Evolutionary conservation across 148 eudicot species (phyloP).

Genomic region (Rhododendron henanense): DNA sequence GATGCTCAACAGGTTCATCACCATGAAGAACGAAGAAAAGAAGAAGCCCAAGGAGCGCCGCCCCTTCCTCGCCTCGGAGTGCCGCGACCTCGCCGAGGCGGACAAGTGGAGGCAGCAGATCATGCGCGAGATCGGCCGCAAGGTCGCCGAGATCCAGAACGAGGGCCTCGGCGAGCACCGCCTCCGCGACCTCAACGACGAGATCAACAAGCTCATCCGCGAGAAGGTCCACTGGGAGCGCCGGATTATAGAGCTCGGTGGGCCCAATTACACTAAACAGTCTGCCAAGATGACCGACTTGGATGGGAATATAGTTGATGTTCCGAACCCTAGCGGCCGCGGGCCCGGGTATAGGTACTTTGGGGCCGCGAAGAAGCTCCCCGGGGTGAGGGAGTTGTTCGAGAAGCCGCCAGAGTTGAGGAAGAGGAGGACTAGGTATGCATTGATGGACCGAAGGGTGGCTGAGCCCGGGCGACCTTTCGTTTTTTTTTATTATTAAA

Average conservation of each 20-base stretch:
- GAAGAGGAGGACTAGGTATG: slow-evolving; percentile 65
- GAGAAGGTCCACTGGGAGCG: slow-evolving; percentile 88
- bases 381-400: slow-evolving; percentile 80
- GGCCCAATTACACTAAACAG: slow-evolving; percentile 60
- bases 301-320: slow-evolving; percentile 90
- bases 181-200: slow-evolving; percentile 81
- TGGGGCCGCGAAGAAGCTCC: slow-evolving; percentile 88
- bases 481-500: too few relatives aligned
- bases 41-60: slow-evolving; percentile 89
- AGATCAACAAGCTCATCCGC: slow-evolving; percentile 70
- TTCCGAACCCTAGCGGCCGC: slow-evolving; percentile 88
- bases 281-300: slow-evolving; percentile 92
- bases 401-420: slow-evolving; percentile 92
- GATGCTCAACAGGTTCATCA: slow-evolving; percentile 84
- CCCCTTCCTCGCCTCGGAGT: slow-evolving; percentile 80
- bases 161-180: slow-evolving; percentile 87
- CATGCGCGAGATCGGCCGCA: slow-evolving; percentile 77
- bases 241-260: slow-evolving; percentile 77
- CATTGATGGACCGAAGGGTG: not conserved
- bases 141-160: slow-evolving; percentile 91
- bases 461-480: not conserved
- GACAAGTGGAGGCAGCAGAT: slow-evolving; percentile 93
- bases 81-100: slow-evolving; percentile 90
- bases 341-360: slow-evolving; percentile 89
- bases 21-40: slow-evolving; percentile 84